These are phyloP conservation scores for Tolypocladium album DNA, from an alignment of 2,329 filamentous ascomycete species.

Conservation along the genomic window DNA sequence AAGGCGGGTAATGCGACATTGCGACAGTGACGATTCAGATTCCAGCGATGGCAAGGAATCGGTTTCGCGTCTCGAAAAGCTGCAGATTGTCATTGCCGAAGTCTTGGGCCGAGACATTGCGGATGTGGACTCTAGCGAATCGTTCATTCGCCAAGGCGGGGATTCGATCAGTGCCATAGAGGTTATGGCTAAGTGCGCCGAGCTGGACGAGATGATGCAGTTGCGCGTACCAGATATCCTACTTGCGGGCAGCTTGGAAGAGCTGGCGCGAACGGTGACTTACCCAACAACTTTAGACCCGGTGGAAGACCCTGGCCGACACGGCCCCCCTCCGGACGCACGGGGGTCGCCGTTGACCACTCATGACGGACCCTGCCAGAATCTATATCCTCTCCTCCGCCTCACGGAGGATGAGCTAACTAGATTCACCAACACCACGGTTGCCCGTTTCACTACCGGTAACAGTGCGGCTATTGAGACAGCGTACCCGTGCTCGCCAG, in stretches of 20 bases:
- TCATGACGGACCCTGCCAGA: background rate
- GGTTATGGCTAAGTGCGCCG: constrained; percentile 4
- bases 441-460: background rate
- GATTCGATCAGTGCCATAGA: constrained; percentile 35
- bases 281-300: background rate
- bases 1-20: background rate
- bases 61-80: background rate
- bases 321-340: background rate
- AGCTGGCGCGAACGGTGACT: background rate
- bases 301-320: background rate
- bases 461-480: constrained; percentile 23
- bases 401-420: background rate
- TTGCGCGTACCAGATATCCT: background rate
- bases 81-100: background rate
- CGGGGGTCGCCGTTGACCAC: too few relatives aligned
- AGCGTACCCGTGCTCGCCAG: constrained; percentile 35
- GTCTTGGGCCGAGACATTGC: background rate
- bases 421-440: background rate
- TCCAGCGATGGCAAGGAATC: background rate
- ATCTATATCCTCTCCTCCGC: background rate
- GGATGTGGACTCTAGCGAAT: background rate
- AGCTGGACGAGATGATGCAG: background rate
- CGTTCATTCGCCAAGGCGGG: constrained; percentile 19
- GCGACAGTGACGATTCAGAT: background rate
- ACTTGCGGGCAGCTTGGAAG: background rate